Percentiles rank a stretch among this genome's conserved stretches.
These are phyloP conservation scores for Ceratocystis lukuohia DNA, from an alignment of 2,329 filamentous ascomycete genomes.

Conservation along the genomic window DNA sequence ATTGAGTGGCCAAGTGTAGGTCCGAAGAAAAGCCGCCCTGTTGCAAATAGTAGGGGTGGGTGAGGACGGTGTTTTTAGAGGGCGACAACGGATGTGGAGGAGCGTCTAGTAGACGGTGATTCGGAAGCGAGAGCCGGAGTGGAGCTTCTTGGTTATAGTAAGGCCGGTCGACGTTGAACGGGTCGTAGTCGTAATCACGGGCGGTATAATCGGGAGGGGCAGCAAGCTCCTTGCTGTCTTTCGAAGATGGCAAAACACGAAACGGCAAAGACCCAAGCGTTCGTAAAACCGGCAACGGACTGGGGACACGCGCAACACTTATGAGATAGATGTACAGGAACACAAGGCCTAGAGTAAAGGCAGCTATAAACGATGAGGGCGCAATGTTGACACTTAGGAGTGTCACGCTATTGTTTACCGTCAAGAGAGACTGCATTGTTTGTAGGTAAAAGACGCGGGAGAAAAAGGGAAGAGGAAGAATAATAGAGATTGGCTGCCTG, in stretches of 20 bases:
- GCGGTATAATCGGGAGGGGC: conserved; percentile 4
- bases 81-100: neutral
- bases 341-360: conserved; percentile 36
- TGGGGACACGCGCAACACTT: conserved; percentile 15
- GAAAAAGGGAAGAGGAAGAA: neutral
- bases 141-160: neutral
- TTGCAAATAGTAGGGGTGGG: conserved; percentile 17
- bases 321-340: conserved; percentile 38
- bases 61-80: conserved; percentile 8
- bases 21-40: conserved; percentile 17
- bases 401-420: conserved; percentile 48
- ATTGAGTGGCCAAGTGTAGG: conserved; percentile 17
- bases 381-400: conserved; percentile 46
- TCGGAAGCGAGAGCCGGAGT: neutral
- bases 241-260: conserved; percentile 3
- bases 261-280: conserved; percentile 14
- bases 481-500: neutral
- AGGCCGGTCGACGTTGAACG: conserved; percentile 6
- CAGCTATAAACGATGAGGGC: conserved; percentile 43
- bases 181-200: conserved; percentile 13
- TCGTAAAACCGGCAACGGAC: conserved; percentile 17
- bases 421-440: conserved; percentile 46
- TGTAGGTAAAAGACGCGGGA: neutral
- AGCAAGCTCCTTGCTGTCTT: conserved; percentile 1
- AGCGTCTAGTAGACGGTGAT: neutral